Evolutionary conservation across 148 eudicot genomes (phyloP), one percentile per base, ranked within the genome.

Genomic region (Camellia japonica): DNA sequence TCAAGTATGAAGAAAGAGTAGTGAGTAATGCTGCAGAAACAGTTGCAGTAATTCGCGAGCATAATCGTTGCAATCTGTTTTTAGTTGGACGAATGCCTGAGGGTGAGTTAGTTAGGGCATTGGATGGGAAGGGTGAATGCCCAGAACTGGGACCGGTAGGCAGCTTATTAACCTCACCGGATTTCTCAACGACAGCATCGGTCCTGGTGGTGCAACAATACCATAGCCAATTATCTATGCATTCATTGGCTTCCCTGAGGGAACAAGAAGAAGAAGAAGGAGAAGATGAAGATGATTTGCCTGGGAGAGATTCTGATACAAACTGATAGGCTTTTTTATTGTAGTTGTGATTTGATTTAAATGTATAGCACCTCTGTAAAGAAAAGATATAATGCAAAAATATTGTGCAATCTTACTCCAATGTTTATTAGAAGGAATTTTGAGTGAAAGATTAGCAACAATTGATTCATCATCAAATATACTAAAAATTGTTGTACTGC

Each of bases 191-290:
- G 0, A 62, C 77, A 2, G 93, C 97, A 23, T 90, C 97, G 0
- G 93, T 93, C 42, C 76, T 93, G 74, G 92, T 93, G 55, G 76
- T 91, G 74, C 97, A 93, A 77, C 92, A 90, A 58, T 91, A 85
- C 76, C 83, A 79, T 10, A 73, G 81, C 8, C 79, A 82, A 52
- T 56, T 86, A 68, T 71, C 84, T 0, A 13, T 68, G 61, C 73
- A 77, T 9, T 81, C 86, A 14, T 51, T 84, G 69, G 82, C 84
- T 65, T 71, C 88, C 8, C 60, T 84, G 51, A 76, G 61, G 69
- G 83, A 75, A 68, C 79, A 58, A 0, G 74, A 63, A 13, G 78
- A 64, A 0, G 78, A 80, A 6, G 69, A 61, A 1, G 38, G 52
- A 0, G 78, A 80, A 6, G 69, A 61, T 0, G 38, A 30, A 30